A percentile compares a stretch with the other conserved stretches of the same genome.
Conservation (phyloP, 257 asterid genomes). For the Coffea canephora region DNA sequence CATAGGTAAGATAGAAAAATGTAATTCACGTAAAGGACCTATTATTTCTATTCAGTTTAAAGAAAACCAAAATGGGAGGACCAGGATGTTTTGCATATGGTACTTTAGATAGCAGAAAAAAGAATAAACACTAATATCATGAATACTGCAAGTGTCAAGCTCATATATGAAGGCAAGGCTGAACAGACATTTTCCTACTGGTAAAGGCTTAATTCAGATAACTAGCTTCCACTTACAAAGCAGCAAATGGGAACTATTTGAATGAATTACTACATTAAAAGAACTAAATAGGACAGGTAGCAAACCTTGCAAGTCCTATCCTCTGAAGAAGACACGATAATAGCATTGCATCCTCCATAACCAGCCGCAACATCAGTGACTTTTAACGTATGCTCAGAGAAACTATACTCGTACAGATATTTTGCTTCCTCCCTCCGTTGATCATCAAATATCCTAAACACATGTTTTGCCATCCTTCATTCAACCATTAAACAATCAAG, state of each 20-base stretch:
- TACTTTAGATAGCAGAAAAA: background rate
- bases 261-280: background rate
- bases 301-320: slow-evolving; percentile 96
- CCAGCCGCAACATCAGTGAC: slow-evolving; percentile 79
- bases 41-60: too few relatives aligned
- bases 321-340: slow-evolving; percentile 85
- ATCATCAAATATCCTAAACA: slow-evolving; percentile 75
- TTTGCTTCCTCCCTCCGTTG: slow-evolving; percentile 50
- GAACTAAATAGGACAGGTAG: background rate
- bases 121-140: background rate
- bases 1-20: background rate
- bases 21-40: background rate
- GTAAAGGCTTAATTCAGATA: background rate
- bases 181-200: background rate
- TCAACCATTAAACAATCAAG: slow-evolving; percentile 13
- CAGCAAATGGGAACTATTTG: background rate
- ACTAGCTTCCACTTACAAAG: background rate
- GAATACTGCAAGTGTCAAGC: background rate
- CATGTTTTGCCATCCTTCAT: background rate
- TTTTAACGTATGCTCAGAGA: slow-evolving; percentile 70
- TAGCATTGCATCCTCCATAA: slow-evolving; percentile 69
- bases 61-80: background rate
- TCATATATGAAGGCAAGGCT: background rate
- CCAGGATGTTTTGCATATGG: background rate
- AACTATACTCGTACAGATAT: slow-evolving; percentile 66